Percentiles rank a stretch among this genome's conserved stretches.
phyloP scores from a whole-genome alignment of 805 yeast genomes.

The Saturnispora sanitii region DNA sequence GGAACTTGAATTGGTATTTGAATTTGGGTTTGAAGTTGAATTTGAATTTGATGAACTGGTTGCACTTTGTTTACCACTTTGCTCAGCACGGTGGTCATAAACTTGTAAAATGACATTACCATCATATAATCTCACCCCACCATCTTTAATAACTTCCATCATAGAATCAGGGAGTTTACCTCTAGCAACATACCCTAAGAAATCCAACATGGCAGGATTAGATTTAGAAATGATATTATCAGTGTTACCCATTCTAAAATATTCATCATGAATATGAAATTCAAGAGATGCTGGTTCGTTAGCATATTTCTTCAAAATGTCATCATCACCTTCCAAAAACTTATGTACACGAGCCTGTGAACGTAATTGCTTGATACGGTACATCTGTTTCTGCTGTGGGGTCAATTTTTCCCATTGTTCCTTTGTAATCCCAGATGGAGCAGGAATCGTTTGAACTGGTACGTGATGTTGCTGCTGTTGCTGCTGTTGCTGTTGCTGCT shows the following conservation, averaged over 20 bases:
- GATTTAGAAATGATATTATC: slow-evolving; percentile 79
- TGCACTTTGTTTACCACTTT: slow-evolving; percentile 13
- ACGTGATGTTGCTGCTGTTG: slow-evolving; percentile 11
- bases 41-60: neutral
- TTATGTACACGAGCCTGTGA: slow-evolving; percentile 39
- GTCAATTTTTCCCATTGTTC: slow-evolving; percentile 28
- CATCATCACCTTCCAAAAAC: slow-evolving; percentile 63
- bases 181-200: slow-evolving; percentile 65
- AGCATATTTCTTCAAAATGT: slow-evolving; percentile 66
- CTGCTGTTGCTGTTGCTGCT: slow-evolving; percentile 6
- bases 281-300: slow-evolving; percentile 72
- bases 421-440: slow-evolving; percentile 12
- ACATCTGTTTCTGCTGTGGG: slow-evolving; percentile 33
- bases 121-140: slow-evolving; percentile 75
- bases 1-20: neutral
- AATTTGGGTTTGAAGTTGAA: neutral
- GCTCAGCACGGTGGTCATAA: slow-evolving; percentile 65
- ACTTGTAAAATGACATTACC: slow-evolving; percentile 82
- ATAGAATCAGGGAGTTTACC: slow-evolving; percentile 85
- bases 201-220: slow-evolving; percentile 69
- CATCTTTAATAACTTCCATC: slow-evolving; percentile 81
- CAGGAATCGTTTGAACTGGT: neutral
- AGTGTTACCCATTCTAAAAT: slow-evolving; percentile 81
- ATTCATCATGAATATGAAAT: slow-evolving; percentile 85
- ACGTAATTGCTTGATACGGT: slow-evolving; percentile 33